Evolutionary conservation across 2,329 filamentous ascomycete species (phyloP).

Genomic region (Penicillium sp.): DNA sequence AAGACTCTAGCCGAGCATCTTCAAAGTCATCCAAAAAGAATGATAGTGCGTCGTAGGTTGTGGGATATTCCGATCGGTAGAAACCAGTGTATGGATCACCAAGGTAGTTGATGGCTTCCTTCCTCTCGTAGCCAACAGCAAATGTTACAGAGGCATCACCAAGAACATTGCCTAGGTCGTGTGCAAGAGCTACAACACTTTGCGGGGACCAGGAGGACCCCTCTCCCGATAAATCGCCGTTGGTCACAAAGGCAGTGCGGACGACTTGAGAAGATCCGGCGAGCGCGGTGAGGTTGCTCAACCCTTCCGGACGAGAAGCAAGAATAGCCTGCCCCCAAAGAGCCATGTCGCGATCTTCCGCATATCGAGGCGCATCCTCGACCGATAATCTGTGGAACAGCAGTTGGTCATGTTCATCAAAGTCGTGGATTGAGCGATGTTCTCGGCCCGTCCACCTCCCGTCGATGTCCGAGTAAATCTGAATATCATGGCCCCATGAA

Average conservation of each 20-base stretch:
- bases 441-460: conserved; percentile 51
- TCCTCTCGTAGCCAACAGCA: conserved; percentile 50
- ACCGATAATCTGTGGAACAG: conserved; percentile 43
- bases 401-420: conserved; percentile 34
- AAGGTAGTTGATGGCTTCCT: conserved; percentile 51
- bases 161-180: conserved; percentile 46
- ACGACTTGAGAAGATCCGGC: conserved; percentile 39
- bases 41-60: conserved; percentile 42
- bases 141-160: conserved; percentile 44
- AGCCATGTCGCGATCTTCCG: conserved; percentile 49
- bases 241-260: conserved; percentile 39
- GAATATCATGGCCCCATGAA: conserved; percentile 38
- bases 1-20: conserved; percentile 44
- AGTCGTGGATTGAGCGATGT: conserved; percentile 31
- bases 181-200: conserved; percentile 46
- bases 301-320: conserved; percentile 41
- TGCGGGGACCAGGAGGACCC: conserved; percentile 36
- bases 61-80: conserved; percentile 45
- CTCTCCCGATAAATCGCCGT: conserved; percentile 38
- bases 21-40: conserved; percentile 51
- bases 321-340: conserved; percentile 51
- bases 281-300: conserved; percentile 37
- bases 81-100: conserved; percentile 49
- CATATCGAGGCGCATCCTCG: conserved; percentile 40
- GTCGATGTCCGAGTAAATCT: conserved; percentile 54